Evolutionary conservation across 1,139 yeast genomes (phyloP), one percentile per base, ranked within the genome.

Genomic region (Kodamaea sp.): DNA sequence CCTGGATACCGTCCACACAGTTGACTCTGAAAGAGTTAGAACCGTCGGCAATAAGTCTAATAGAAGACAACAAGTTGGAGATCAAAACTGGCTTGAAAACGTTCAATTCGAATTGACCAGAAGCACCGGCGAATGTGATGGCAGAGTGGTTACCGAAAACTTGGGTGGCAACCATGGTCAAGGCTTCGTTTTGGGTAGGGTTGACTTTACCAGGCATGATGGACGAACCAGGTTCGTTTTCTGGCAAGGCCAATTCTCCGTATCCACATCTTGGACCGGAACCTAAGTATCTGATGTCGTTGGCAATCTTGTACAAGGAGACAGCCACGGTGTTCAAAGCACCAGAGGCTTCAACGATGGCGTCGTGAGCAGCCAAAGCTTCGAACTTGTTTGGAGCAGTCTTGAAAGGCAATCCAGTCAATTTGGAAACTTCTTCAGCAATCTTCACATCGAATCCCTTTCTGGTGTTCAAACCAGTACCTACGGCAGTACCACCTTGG

Each of bases 371-470:
- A 27, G 54, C 54, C 42, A 50, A 46, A 5, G 54, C 54, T 32
- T 50, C 54, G 32, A 50, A 50, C 50, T 50, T 50, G 46, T 50
- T 50, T 22, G 52, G 52, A 19, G 54, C 54, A n/a, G 54, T 50
- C 39, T 43, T 29, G 37, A 50, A 50, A 7, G 34, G 32, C 32
- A 46, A 44, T 6, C 54, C 54, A 11, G 53, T 50, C 39, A 43
- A 32, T 22, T 39, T 39, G 22, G 53, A 38, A 7, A 50, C 48
- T 21, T 44, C 39, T 16, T 35, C 38, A 14, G 54, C 54, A 16
- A 50, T 44, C 41, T 40, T 44, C 27, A 33, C 41, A 28, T 50
- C 54, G 32, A 44, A 50, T 5, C 52, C 52, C 37, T 47, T 45
- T 16, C 28, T 35, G 30, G 54, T 50, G 41, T 50, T 50, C 34